Evolutionary conservation across 305 asterid genomes (phyloP).

Genomic region (Caryopteris hybrid): DNA sequence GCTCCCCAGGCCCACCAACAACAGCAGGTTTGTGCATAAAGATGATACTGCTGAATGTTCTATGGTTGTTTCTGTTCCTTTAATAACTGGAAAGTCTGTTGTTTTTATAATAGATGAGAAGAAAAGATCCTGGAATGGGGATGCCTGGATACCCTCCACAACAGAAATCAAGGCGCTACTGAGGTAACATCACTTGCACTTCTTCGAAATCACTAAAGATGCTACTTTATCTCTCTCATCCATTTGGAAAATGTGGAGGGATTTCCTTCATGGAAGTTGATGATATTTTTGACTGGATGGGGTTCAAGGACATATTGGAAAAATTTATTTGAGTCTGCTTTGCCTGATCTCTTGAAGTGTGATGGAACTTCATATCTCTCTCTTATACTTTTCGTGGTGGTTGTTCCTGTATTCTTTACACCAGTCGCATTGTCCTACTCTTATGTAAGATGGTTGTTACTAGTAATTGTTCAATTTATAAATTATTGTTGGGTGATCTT

Average conservation of each 20-base stretch:
- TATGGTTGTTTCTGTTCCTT: conserved; percentile 13
- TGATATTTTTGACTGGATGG: neutral
- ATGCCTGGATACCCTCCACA: conserved; percentile 93
- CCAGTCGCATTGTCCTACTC: neutral
- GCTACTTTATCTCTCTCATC: neutral
- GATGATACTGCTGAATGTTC: neutral
- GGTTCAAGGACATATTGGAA: neutral
- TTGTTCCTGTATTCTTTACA: neutral
- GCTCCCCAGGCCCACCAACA: conserved; percentile 85
- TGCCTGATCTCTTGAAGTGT: neutral
- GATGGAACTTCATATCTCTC: neutral
- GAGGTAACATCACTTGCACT: conserved; percentile 36
- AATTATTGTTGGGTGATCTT: neutral
- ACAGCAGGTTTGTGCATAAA: conserved; percentile 56
- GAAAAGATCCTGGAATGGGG: conserved; percentile 85
- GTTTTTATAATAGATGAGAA: conserved; percentile 58
- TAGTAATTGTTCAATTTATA: neutral
- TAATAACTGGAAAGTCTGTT: conserved; percentile 7
- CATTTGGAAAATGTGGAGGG: conserved; percentile 6
- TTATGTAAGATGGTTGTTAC: neutral
- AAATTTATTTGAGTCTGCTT: no score
- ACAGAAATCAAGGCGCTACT: conserved; percentile 86
- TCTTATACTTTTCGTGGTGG: neutral
- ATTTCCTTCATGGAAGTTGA: neutral
- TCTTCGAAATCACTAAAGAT: no score